Conservation (phyloP, 2,329 filamentous ascomycete species). For the Aspergillus glaucus region DNA sequence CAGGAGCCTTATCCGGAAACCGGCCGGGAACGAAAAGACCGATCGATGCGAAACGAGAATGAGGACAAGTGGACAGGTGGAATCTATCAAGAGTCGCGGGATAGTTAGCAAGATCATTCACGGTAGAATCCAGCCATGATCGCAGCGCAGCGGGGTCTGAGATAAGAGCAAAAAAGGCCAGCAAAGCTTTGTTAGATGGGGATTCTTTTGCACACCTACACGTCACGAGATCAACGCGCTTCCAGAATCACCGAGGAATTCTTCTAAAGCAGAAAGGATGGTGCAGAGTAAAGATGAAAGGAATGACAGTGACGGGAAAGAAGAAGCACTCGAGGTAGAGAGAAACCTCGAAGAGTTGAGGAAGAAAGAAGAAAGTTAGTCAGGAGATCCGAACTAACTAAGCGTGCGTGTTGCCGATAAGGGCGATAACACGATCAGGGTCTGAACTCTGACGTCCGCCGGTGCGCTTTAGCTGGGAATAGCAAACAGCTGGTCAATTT, state of each 20-base stretch:
- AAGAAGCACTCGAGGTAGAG: background rate
- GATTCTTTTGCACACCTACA: background rate
- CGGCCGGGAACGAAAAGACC: too few relatives aligned
- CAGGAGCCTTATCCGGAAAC: too few relatives aligned
- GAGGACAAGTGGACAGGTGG: too few relatives aligned
- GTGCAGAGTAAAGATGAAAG: background rate
- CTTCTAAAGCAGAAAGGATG: background rate
- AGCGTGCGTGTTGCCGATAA: slow-evolving; percentile 1
- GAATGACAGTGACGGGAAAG: background rate
- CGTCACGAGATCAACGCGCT: background rate
- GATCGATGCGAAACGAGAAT: too few relatives aligned
- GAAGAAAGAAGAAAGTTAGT: background rate
- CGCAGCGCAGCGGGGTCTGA: too few relatives aligned
- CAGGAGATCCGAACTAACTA: background rate
- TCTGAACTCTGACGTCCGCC: background rate
- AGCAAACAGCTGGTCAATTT: too few relatives aligned
- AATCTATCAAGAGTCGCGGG: background rate
- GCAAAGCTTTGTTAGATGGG: background rate
- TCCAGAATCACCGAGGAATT: background rate
- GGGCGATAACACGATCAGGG: background rate
- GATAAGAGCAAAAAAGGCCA: background rate
- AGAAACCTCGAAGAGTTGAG: background rate
- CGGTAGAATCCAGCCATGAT: too few relatives aligned
- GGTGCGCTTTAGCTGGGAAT: too few relatives aligned
- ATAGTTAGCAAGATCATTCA: background rate